Conservation (phyloP, 2,329 filamentous ascomycete genomes). For the Nemania sp. region DNA sequence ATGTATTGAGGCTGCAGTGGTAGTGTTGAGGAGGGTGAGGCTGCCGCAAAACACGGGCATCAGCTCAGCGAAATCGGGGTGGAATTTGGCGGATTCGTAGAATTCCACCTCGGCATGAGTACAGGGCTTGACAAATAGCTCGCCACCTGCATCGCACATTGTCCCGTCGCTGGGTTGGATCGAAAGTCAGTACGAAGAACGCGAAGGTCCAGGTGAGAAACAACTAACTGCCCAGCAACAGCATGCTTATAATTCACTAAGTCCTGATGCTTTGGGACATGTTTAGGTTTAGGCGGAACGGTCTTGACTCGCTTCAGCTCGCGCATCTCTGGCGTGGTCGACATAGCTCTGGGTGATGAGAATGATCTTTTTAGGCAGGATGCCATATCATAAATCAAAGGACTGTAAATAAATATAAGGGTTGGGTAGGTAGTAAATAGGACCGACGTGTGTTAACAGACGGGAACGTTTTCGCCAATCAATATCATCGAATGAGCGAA, state of each 20-base stretch:
- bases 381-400: constrained; percentile 28
- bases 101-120: constrained; percentile 87
- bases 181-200: constrained; percentile 39
- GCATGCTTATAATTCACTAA: constrained; percentile 79
- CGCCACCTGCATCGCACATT: constrained; percentile 83
- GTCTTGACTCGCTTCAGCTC: constrained; percentile 43
- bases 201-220: constrained; percentile 17
- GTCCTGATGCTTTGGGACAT: constrained; percentile 68
- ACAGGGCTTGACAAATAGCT: constrained; percentile 94
- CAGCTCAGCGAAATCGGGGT: constrained; percentile 80
- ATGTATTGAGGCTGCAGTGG: constrained; percentile 61
- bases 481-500: constrained; percentile 21
- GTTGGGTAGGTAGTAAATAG: neutral
- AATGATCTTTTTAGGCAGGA: constrained; percentile 32
- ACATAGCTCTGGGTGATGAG: constrained; percentile 40
- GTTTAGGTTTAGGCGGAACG: constrained; percentile 43
- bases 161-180: constrained; percentile 79
- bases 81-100: constrained; percentile 78
- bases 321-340: constrained; percentile 37
- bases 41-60: constrained; percentile 90
- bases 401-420: neutral
- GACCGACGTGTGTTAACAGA: neutral
- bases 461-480: constrained; percentile 4
- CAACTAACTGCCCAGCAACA: constrained; percentile 85
- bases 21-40: constrained; percentile 73